Evolutionary conservation across 106 monocot species (phyloP).

Genomic region (Allium sativum): DNA sequence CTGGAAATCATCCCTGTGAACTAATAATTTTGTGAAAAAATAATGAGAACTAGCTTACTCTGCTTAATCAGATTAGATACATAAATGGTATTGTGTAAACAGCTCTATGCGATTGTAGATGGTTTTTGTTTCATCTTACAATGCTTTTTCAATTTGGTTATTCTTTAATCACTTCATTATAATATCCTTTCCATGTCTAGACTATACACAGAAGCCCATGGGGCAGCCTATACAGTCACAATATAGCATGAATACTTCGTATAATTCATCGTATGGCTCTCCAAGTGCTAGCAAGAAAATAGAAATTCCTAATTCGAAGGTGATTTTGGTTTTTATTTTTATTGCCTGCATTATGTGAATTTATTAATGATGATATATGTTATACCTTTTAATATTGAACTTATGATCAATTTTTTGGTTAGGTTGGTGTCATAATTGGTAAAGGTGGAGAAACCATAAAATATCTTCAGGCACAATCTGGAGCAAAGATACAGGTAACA

Average conservation of each 20-base stretch:
- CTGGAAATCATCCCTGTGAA: too few species aligned
- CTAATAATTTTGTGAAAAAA: too few species aligned
- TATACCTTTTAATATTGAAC: neutral
- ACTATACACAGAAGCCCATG: constrained; percentile 29
- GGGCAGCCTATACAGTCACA: constrained; percentile 19
- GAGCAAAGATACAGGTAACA: constrained; percentile 72
- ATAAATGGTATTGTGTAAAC: too few species aligned
- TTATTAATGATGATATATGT: neutral
- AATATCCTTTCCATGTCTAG: neutral
- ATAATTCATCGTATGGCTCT: constrained; percentile 14
- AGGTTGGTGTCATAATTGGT: constrained; percentile 91
- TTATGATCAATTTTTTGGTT: neutral
- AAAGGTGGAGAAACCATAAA: constrained; percentile 77
- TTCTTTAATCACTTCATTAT: too few species aligned
- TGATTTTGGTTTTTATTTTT: constrained; percentile 1
- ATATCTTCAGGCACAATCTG: constrained; percentile 64
- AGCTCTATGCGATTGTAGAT: too few species aligned
- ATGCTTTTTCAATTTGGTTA: too few species aligned
- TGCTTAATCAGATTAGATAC: too few species aligned
- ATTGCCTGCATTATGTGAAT: neutral
- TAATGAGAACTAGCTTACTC: too few species aligned
- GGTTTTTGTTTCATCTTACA: too few species aligned
- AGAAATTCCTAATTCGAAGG: constrained; percentile 50
- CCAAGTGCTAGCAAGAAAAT: constrained; percentile 36
- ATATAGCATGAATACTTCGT: neutral